A percentile compares a stretch with the other conserved stretches of the same genome.
Conservation (phyloP, 495 filamentous ascomycete genomes). For the Alectoria sarmentosa region DNA sequence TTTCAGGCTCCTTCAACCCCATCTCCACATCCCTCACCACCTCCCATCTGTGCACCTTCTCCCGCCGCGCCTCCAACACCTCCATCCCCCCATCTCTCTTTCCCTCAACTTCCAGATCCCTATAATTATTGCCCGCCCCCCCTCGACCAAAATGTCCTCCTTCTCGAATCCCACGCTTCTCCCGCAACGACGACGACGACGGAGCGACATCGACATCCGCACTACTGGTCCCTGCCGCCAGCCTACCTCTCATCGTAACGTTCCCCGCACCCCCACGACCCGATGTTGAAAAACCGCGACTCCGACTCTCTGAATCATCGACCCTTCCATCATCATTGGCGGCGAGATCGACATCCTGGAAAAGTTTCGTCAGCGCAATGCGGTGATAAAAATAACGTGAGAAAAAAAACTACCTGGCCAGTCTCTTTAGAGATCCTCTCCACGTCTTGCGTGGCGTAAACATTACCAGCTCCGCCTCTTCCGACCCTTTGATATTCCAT, state of each 20-base stretch:
- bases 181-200: conserved; percentile 12
- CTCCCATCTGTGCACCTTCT: conserved; percentile 16
- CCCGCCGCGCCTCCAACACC: conserved; percentile 14
- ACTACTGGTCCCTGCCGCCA: conserved; percentile 11
- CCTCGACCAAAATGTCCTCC: conserved; percentile 23
- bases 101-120: conserved; percentile 8
- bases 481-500: conserved; percentile 25
- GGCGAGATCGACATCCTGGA: conserved; percentile 23
- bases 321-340: neutral
- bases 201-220: conserved; percentile 14
- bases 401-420: conserved; percentile 5
- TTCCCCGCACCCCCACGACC: conserved; percentile 28
- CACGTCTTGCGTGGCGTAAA: conserved; percentile 25
- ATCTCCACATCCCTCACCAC: conserved; percentile 21
- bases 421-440: conserved; percentile 12
- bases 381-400: neutral
- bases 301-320: neutral
- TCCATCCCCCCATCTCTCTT: neutral
- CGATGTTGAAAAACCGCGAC: conserved; percentile 15
- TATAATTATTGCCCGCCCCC: conserved; percentile 25
- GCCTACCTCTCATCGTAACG: conserved; percentile 6
- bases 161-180: conserved; percentile 17
- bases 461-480: conserved; percentile 28
- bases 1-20: conserved; percentile 23
- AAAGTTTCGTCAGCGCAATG: conserved; percentile 9